A percentile compares a stretch with the other conserved stretches of the same genome.
Conservation (phyloP, 2,329 filamentous ascomycete genomes). For the Talaromyces sp. region DNA sequence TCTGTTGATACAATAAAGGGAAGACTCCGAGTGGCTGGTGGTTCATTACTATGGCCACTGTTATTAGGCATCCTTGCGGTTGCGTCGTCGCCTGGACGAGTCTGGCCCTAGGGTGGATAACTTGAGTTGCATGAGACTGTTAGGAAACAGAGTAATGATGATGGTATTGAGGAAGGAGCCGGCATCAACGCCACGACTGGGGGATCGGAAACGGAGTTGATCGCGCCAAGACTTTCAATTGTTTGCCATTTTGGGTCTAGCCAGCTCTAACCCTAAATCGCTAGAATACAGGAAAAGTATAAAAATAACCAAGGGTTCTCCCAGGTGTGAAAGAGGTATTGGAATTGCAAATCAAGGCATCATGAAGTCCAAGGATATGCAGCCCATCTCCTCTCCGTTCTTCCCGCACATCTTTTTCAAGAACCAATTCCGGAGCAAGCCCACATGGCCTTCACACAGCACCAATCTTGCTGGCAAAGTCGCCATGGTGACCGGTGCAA, state of each 20-base stretch:
- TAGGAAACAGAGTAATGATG: not conserved
- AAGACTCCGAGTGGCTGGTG: not conserved
- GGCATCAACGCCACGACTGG: not conserved
- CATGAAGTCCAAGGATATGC: not conserved
- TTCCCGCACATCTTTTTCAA: not conserved
- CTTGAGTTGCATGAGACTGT: not conserved
- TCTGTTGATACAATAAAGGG: not conserved
- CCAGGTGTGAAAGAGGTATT: not conserved
- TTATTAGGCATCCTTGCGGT: not conserved
- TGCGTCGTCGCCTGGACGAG: not conserved
- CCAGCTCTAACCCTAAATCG: not conserved
- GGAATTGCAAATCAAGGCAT: not conserved
- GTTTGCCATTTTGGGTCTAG: not conserved
- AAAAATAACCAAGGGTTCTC: not conserved
- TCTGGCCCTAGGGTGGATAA: not conserved
- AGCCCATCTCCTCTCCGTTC: not conserved
- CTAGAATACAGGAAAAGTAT: not conserved
- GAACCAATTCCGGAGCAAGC: not conserved
- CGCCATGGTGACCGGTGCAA: slow-evolving; percentile 47
- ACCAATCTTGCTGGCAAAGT: slow-evolving; percentile 28
- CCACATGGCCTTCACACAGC: not conserved
- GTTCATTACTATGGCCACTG: not conserved
- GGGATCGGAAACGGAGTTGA: not conserved
- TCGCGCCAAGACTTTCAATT: not conserved
- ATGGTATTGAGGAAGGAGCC: not conserved